Conservation (phyloP, 306 rosid genomes). For the Acacia confusa region DNA sequence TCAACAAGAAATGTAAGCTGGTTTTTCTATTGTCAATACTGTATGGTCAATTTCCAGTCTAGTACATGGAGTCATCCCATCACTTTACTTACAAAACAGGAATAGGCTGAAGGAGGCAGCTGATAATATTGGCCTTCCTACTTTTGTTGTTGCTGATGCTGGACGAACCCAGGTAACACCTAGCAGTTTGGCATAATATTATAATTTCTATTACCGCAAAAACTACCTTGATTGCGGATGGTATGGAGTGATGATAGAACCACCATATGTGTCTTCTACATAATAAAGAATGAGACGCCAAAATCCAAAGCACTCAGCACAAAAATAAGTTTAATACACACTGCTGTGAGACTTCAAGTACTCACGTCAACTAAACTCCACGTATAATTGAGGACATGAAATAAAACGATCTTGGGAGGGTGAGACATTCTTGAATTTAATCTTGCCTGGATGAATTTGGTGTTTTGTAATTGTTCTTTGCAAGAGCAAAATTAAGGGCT, state of each 20-base stretch:
- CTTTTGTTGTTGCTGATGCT: slow-evolving; percentile 90
- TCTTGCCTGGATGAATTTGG: background rate
- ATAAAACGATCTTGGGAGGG: too few relatives aligned
- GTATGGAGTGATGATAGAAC: background rate
- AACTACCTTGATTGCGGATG: background rate
- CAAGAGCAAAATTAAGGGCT: too few relatives aligned
- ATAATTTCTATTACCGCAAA: background rate
- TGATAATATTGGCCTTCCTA: slow-evolving; percentile 78
- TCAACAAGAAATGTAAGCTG: slow-evolving; percentile 86
- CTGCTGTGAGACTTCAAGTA: background rate
- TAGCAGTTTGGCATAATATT: slow-evolving; percentile 21
- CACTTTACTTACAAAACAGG: slow-evolving; percentile 48
- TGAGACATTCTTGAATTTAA: background rate
- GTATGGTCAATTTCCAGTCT: slow-evolving; percentile 22
- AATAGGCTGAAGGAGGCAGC: slow-evolving; percentile 82
- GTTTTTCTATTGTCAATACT: slow-evolving; percentile 33
- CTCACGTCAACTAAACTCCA: background rate
- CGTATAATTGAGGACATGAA: background rate
- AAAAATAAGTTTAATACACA: background rate
- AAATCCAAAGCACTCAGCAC: background rate
- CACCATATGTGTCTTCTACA: background rate
- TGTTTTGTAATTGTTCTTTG: background rate
- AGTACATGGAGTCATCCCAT: slow-evolving; percentile 4
- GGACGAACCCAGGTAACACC: slow-evolving; percentile 88
- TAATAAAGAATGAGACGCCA: background rate